A percentile compares a stretch with the other conserved stretches of the same genome.
Conservation (phyloP, 2,329 filamentous ascomycete species). For the Colletotrichum echinochloae region DNA sequence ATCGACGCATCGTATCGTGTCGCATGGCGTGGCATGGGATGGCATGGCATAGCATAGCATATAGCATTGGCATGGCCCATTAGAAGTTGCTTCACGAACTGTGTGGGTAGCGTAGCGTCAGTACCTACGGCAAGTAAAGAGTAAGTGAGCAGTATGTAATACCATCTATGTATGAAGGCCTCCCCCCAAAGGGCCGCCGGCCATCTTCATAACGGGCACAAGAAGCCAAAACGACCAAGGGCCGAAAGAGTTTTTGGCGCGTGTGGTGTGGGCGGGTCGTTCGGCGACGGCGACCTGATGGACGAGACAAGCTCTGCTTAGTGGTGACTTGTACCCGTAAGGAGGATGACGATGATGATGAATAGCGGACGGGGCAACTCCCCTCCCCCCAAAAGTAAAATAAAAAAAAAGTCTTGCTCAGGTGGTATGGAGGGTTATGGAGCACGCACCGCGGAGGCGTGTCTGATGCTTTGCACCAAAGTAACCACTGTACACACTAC, state of each 20-base stretch:
- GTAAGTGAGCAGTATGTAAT: background rate
- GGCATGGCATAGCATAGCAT: no score
- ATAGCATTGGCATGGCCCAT: slow-evolving; percentile 11
- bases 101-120: slow-evolving; percentile 10
- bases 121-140: slow-evolving; percentile 8
- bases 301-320: background rate
- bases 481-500: no score
- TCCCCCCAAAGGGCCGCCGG: no score
- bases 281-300: slow-evolving; percentile 20
- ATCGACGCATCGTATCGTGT: background rate
- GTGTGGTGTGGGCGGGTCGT: slow-evolving; percentile 27
- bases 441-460: background rate
- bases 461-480: no score
- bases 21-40: background rate
- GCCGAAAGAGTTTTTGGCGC: slow-evolving; percentile 34
- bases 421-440: background rate
- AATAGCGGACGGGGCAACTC: background rate
- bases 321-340: no score
- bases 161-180: no score
- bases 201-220: no score
- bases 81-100: slow-evolving; percentile 12
- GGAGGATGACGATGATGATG: background rate
- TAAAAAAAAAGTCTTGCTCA: background rate
- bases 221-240: background rate
- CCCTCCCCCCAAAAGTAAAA: background rate